These are phyloP conservation scores for Aspergillus nidulans DNA, from an alignment of 495 filamentous ascomycete species.

Conservation along the genomic window DNA sequence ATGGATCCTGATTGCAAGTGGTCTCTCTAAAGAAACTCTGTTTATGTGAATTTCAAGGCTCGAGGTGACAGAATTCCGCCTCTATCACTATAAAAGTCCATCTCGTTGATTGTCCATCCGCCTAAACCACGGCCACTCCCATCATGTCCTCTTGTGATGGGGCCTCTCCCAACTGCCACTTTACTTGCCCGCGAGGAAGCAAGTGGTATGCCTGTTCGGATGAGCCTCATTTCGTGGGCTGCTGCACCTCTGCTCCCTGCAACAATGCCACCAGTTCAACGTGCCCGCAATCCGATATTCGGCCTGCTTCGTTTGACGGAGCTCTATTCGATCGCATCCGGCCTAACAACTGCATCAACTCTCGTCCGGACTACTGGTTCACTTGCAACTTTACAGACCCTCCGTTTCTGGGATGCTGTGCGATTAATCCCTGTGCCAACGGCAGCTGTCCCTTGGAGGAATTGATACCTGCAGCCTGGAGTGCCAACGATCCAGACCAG, in stretches of 20 bases:
- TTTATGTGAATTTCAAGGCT: no score
- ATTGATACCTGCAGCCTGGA: conserved; percentile 19
- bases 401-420: conserved; percentile 27
- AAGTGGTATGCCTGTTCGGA: conserved; percentile 21
- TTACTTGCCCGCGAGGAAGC: conserved; percentile 22
- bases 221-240: conserved; percentile 24
- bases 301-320: conserved; percentile 1
- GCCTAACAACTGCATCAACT: conserved; percentile 19
- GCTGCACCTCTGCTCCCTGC: conserved; percentile 24
- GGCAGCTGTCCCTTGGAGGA: conserved; percentile 18
- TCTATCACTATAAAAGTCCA: not conserved
- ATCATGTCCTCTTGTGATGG: not conserved
- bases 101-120: not conserved
- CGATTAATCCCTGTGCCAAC: conserved; percentile 14
- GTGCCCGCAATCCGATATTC: conserved; percentile 11
- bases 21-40: no score
- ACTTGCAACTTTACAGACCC: conserved; percentile 19
- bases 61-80: not conserved
- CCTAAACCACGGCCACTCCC: not conserved
- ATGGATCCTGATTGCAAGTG: no score
- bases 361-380: conserved; percentile 15
- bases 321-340: not conserved
- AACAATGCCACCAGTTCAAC: conserved; percentile 16
- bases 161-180: conserved; percentile 10
- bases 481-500: not conserved